phyloP scores from a whole-genome alignment of 371 early-diverging fungal genomes.

The Mucor saturninus region DNA sequence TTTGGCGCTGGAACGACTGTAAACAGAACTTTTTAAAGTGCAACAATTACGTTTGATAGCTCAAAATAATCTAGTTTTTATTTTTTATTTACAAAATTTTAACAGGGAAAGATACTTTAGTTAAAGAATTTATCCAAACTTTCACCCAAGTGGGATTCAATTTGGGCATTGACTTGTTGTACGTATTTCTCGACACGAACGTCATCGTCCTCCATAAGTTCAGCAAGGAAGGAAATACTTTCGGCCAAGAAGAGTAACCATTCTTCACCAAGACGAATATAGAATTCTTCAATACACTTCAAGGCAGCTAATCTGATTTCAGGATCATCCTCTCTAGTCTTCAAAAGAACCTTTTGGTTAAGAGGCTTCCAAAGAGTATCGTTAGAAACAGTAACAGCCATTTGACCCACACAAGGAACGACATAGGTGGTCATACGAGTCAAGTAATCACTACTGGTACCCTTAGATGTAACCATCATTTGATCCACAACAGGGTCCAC shows the following conservation, averaged over 20 bases:
- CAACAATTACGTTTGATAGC: no score
- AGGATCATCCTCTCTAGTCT: constrained; percentile 74
- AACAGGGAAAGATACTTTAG: constrained; percentile 31
- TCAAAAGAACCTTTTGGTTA: constrained; percentile 79
- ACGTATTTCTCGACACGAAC: constrained; percentile 80
- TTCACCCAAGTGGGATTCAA: constrained; percentile 90
- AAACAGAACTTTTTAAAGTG: no score
- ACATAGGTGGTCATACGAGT: constrained; percentile 65
- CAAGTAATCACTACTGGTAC: constrained; percentile 51
- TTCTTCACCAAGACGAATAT: constrained; percentile 87
- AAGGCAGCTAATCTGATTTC: constrained; percentile 80
- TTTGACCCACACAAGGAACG: constrained; percentile 82
- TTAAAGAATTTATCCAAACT: constrained; percentile 80
- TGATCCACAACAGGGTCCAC: constrained; percentile 75
- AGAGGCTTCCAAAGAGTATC: constrained; percentile 90
- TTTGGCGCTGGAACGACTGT: no score
- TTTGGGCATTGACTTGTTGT: constrained; percentile 82
- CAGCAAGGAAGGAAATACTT: constrained; percentile 94
- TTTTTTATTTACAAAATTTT: background rate
- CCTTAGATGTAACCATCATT: constrained; percentile 60
- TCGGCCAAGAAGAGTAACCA: constrained; percentile 91
- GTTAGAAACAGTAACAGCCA: constrained; percentile 80
- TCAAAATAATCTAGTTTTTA: background rate
- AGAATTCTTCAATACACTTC: constrained; percentile 78
- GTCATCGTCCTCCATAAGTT: constrained; percentile 89